A percentile compares a stretch with the other conserved stretches of the same genome.
These are phyloP conservation scores for Bipolaris sorokiniana DNA, from an alignment of 2,329 filamentous ascomycete species.

Conservation along the genomic window DNA sequence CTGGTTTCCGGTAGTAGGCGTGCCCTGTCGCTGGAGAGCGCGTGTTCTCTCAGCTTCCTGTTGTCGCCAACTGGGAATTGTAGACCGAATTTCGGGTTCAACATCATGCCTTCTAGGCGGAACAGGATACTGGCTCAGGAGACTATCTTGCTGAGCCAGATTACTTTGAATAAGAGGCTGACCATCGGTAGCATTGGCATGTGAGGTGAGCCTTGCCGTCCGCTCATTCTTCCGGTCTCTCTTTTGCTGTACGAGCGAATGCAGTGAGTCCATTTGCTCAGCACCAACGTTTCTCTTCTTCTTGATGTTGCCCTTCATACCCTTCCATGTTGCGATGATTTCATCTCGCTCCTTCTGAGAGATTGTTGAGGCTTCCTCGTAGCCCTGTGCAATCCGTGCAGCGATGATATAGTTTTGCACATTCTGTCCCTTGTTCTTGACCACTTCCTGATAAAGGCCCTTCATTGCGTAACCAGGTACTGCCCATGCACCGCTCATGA, in stretches of 20 bases:
- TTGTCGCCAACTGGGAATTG: conserved; percentile 22
- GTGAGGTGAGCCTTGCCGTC: conserved; percentile 32
- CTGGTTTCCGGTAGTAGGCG: conserved; percentile 33
- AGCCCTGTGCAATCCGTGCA: conserved; percentile 76
- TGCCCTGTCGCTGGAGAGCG: conserved; percentile 28
- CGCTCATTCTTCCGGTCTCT: conserved; percentile 44
- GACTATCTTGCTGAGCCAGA: conserved; percentile 23
- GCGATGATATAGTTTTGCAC: conserved; percentile 81
- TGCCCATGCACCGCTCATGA: conserved; percentile 68
- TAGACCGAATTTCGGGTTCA: conserved; percentile 22
- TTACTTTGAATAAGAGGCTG: conserved; percentile 24
- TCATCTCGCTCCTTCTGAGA: conserved; percentile 66
- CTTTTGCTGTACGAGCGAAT: conserved; percentile 50
- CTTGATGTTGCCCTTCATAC: conserved; percentile 63
- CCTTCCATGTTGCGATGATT: conserved; percentile 71
- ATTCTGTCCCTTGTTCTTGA: conserved; percentile 71
- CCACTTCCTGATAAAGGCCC: conserved; percentile 78
- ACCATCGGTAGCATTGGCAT: conserved; percentile 17
- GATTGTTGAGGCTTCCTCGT: conserved; percentile 65
- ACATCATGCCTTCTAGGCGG: conserved; percentile 15
- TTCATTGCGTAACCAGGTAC: conserved; percentile 83
- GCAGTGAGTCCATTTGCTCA: conserved; percentile 58
- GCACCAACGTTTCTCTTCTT: conserved; percentile 59
- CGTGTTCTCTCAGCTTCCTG: conserved; percentile 21
- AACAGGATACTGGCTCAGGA: conserved; percentile 20